Evolutionary conservation across 2,329 filamentous ascomycete species (phyloP), one percentile per base, ranked within the genome.

Genomic region (Epichloe scottii): DNA sequence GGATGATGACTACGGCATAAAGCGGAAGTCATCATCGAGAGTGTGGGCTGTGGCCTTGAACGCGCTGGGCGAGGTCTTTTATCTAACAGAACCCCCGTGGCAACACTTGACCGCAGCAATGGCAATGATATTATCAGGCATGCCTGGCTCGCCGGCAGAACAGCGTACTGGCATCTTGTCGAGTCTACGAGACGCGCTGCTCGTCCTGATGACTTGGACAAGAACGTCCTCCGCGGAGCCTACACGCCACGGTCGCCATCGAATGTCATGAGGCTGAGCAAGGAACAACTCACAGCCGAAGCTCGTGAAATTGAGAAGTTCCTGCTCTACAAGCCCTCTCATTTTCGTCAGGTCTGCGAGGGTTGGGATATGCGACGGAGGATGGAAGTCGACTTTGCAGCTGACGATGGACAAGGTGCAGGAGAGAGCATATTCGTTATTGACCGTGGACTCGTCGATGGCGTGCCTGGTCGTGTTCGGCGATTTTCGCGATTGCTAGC

Each of bases 11-110:
- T 93, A 89, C 66, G 90, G 77, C 46, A 66, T 76, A 26, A 84
- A 82, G 58, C 82, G 90, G 33, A 83, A 84, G 62, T 71, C 77
- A 4, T 73, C 82, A 47, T 78, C 80, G 12, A 82, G 90, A 30
- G 78, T 93, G 12, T 97, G 89, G 89, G 89, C 87, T n/a, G 84
- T 91, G 41, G 87, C 82, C n/a, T 69, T 98, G 49, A 98, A 98
- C 63, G 91, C 93, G 0, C 73, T 98, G 8, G 93, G 93, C 1
- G 93, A 98, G 65, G 73, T 95, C 0, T 97, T 85, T 65, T 95
- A 91, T 58, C 72, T 97, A 1, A 85, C 79, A 1, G 82, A 87
- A 74, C 84, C 6, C 89, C 88, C 0, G 74, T 75, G 37, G 71
- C 76, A 19, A 71, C 77, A 7, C 58, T 72, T 4, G 70, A 73